These are phyloP conservation scores for Coemansia sp. DNA, from an alignment of 192 early-diverging fungal species.

Conservation along the genomic window DNA sequence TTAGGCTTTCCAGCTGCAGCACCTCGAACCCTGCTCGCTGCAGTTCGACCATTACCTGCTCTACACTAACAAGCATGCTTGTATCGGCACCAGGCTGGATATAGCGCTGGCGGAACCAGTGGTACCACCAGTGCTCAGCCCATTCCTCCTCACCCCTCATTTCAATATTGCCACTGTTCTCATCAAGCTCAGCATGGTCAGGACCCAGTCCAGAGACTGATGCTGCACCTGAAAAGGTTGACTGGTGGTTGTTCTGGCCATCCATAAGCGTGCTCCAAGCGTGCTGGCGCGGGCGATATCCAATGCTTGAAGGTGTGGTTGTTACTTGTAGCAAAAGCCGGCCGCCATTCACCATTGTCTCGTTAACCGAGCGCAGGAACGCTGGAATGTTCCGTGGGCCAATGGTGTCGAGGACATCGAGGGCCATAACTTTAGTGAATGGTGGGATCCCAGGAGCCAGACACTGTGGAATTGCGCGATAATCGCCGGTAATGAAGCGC, in stretches of 20 bases:
- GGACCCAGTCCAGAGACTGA: background rate
- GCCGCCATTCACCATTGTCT: slow-evolving; percentile 24
- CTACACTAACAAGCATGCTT: slow-evolving; percentile 36
- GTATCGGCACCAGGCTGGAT: slow-evolving; percentile 52
- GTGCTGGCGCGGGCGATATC: slow-evolving; percentile 10
- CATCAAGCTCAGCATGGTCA: background rate
- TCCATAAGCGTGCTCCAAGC: no score
- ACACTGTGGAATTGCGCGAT: slow-evolving; percentile 35
- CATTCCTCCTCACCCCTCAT: slow-evolving; percentile 26
- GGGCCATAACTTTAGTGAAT: slow-evolving; percentile 47
- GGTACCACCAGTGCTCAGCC: slow-evolving; percentile 54
- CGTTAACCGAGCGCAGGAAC: slow-evolving; percentile 31
- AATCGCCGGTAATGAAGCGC: slow-evolving; percentile 46
- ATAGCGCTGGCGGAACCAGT: slow-evolving; percentile 45
- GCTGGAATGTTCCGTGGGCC: slow-evolving; percentile 30
- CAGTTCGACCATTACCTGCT: slow-evolving; percentile 43
- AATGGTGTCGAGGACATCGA: slow-evolving; percentile 42
- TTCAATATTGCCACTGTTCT: background rate
- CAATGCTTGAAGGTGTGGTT: slow-evolving; percentile 46
- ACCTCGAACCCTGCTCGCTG: slow-evolving; percentile 51
- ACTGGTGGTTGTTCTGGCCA: background rate
- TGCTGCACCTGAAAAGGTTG: background rate
- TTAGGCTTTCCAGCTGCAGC: slow-evolving; percentile 48
- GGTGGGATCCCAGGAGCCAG: slow-evolving; percentile 37
- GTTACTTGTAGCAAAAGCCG: slow-evolving; percentile 43